Evolutionary conservation across 116 monocot species (phyloP).

Genomic region (Thalassia testudinum): DNA sequence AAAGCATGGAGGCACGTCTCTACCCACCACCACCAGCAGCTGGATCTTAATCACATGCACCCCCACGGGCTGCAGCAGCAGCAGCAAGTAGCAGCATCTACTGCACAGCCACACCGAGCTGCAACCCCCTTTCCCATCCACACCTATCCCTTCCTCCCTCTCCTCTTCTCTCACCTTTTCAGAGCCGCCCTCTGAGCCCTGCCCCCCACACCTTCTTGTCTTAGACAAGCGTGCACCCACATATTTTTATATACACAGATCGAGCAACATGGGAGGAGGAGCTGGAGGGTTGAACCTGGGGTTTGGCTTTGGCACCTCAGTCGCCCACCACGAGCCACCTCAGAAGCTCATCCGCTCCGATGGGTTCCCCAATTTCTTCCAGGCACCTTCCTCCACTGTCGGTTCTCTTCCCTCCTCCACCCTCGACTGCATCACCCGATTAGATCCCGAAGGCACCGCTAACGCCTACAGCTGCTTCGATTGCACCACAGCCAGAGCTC

Average conservation of each 20-base stretch:
- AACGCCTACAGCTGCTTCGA: too few relatives aligned
- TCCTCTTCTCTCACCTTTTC: neutral
- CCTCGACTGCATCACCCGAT: too few relatives aligned
- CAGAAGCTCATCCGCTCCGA: constrained; percentile 13
- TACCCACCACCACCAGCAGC: neutral
- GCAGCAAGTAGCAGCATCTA: neutral
- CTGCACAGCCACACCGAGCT: neutral
- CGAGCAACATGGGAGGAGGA: neutral
- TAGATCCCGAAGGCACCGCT: too few relatives aligned
- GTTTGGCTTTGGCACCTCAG: constrained; percentile 6
- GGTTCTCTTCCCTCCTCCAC: neutral
- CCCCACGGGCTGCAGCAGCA: neutral
- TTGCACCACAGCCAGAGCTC: too few relatives aligned
- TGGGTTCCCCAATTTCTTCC: neutral
- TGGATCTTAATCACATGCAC: neutral
- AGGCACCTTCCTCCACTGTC: neutral
- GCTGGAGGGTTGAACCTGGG: neutral
- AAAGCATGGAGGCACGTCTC: neutral
- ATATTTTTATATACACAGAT: neutral
- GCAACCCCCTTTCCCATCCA: neutral
- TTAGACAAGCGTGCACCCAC: neutral
- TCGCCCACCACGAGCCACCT: neutral
- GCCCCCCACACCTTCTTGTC: neutral
- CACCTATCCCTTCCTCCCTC: neutral
- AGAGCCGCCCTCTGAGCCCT: neutral